Evolutionary conservation across 768 basidiomycete genomes (phyloP), one percentile per base, ranked within the genome.

Genomic region (Pleurotus ostreatus): DNA sequence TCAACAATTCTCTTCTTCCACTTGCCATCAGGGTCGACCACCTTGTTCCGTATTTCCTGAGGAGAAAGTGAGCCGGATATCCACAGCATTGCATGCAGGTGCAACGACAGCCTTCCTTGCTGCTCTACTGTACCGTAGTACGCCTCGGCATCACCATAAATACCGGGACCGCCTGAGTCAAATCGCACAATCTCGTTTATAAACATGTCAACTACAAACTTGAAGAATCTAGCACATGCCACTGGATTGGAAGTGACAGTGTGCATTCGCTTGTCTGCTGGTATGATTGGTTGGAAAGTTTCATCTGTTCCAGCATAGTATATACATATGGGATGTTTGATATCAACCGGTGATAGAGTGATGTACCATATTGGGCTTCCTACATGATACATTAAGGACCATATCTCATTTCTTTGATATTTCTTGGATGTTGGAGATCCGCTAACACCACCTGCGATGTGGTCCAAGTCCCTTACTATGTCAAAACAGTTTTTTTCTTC

Each of bases 111-210:
- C 7, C 69, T 49, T 1, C 74, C 74, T 57, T 77, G 75, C 26
- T 70, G 67, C 49, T 77, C 74, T 0, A 75, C 72, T 1, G 71
- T 74, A 3, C 75, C 73, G 59, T 74, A 75, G 46, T 74, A 73
- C 0, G 62, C 69, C 13, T 47, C 38, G 2, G 68, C 68, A 0
- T 63, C 25, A 0, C 74, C 72, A 54, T 63, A 74, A 12, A 71
- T 15, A 0, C 71, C 71, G 12, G 34, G 8, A 26, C 61, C 38
- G 8, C 60, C 44, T 4, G 37, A 37, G 13, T 49, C 57, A 9
- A 63, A 46, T 3, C 66, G 65, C 7, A 71, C 57, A 0, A 71
- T 62, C 60, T 72, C 64, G 34, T 64, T 63, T 2, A 74, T 65
- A 34, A 74, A 67, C 11, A 62, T 18, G 7, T 65, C 23, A 0